Evolutionary conservation across 2,329 filamentous ascomycete species (phyloP), one percentile per base, ranked within the genome.

Genomic region (Botryosphaeria dothidea): DNA sequence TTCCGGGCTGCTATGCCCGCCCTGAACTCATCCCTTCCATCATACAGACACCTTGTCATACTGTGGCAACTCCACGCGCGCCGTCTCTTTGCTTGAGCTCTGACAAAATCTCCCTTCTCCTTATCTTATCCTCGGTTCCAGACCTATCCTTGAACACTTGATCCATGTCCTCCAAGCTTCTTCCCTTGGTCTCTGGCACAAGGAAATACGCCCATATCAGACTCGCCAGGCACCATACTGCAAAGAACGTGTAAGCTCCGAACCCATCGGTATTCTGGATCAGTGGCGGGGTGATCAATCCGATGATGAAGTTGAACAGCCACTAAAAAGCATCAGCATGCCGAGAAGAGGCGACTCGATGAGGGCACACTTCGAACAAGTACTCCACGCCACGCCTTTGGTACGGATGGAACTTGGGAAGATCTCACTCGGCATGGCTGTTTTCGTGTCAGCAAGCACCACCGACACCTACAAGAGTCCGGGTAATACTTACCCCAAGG

Each of bases 331-430:
- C 31, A 13, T 34, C 11, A 34, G 31, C 5, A 34, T 34, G 31
- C n/a, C n/a, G n/a, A n/a, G n/a, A n/a, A n/a, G n/a, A n/a, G n/a
- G n/a, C n/a, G n/a, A n/a, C n/a, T n/a, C 31, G 5, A 34, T 6
- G 31, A 34, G 5, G 31, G 11, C 31, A 6, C 31, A 34, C 31
- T 87, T 88, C 4, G 83, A 83, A 65, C 83, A 86, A 0, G 87
- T 89, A 0, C 85, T 86, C 2, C 90, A 78, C 1, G 87, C 87
- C 0, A 89, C 86, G 34, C 89, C 89, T 72, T 90, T 91, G 3
- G 88, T 86, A 6, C 87, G 80, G 0, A 85, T 77, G 0, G 81
- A 82, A 1, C 82, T 83, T 0, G 86, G 86, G 48, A 90, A 90
- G 19, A 91, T 86, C 67, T 92, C 86, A 34, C 82, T 80, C 0